These are phyloP conservation scores for Parachaetomium inaequale DNA, from an alignment of 495 filamentous ascomycete genomes.

Conservation along the genomic window DNA sequence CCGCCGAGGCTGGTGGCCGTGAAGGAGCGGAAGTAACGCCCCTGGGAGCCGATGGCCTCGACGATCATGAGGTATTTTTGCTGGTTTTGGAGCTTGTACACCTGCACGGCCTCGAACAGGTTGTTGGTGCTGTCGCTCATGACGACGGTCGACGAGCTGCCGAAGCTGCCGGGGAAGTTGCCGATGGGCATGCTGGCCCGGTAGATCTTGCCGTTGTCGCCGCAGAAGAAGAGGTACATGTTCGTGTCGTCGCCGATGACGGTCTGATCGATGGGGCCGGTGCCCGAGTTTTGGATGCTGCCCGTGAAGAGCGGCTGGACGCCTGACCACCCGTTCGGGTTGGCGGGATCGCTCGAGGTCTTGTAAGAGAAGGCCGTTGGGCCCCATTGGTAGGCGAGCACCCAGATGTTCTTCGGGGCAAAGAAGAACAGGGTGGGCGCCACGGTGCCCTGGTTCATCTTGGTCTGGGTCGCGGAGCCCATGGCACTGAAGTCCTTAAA, in stretches of 20 bases:
- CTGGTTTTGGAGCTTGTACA: slow-evolving; percentile 55
- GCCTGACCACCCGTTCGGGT: slow-evolving; percentile 55
- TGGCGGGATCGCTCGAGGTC: slow-evolving; percentile 55
- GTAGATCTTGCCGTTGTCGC: slow-evolving; percentile 64
- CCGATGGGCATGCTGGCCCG: slow-evolving; percentile 55
- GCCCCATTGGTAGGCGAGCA: slow-evolving; percentile 61
- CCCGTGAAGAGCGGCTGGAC: slow-evolving; percentile 53
- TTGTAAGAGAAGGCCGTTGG: slow-evolving; percentile 54
- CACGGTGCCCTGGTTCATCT: slow-evolving; percentile 48
- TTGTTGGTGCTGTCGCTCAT: slow-evolving; percentile 51
- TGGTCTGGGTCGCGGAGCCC: slow-evolving; percentile 51
- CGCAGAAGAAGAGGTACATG: slow-evolving; percentile 64
- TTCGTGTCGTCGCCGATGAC: slow-evolving; percentile 54
- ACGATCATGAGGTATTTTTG: slow-evolving; percentile 60
- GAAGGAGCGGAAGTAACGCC: slow-evolving; percentile 64
- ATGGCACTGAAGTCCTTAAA: slow-evolving; percentile 55
- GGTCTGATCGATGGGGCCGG: slow-evolving; percentile 56
- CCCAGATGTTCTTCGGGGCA: slow-evolving; percentile 55
- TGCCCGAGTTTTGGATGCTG: slow-evolving; percentile 46
- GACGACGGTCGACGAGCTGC: slow-evolving; percentile 43
- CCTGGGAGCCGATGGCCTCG: slow-evolving; percentile 53
- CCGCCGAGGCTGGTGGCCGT: slow-evolving; percentile 53
- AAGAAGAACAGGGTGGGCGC: slow-evolving; percentile 63
- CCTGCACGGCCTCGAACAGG: slow-evolving; percentile 62
- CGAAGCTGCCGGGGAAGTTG: slow-evolving; percentile 59